Conservation (phyloP, 2,329 filamentous ascomycete species). For the Leptoxyphium fumago region DNA sequence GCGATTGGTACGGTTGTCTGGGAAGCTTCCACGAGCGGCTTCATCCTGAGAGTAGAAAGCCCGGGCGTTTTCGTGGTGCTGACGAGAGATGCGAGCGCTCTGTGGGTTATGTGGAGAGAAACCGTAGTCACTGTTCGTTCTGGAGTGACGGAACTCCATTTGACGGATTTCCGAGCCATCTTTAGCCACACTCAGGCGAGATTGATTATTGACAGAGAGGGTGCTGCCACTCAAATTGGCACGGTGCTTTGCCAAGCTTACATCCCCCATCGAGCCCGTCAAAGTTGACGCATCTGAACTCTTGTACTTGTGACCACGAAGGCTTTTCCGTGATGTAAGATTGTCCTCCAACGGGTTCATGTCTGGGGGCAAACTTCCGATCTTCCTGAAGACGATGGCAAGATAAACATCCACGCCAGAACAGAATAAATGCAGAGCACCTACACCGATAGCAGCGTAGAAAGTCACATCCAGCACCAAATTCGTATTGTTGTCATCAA, state of each 20-base stretch:
- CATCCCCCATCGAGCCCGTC: conserved; percentile 19
- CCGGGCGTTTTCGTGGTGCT: conserved; percentile 37
- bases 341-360: conserved; percentile 89
- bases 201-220: conserved; percentile 21
- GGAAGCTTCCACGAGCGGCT: conserved; percentile 23
- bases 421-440: conserved; percentile 55
- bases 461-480: conserved; percentile 51
- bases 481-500: conserved; percentile 41
- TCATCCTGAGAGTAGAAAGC: conserved; percentile 16
- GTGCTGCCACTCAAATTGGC: conserved; percentile 34
- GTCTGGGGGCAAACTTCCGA: conserved; percentile 70
- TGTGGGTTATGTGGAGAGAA: conserved; percentile 37
- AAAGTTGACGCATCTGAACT: conserved; percentile 37
- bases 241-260: conserved; percentile 42
- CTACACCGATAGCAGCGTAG: conserved; percentile 49
- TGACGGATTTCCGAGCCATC: conserved; percentile 70
- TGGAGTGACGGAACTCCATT: conserved; percentile 44
- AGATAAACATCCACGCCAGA: conserved; percentile 61
- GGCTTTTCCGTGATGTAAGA: conserved; percentile 50
- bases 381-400: conserved; percentile 65
- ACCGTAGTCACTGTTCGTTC: neutral
- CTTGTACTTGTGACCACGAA: conserved; percentile 58
- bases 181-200: conserved; percentile 30
- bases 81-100: conserved; percentile 39
- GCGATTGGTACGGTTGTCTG: conserved; percentile 16